phyloP scores from a whole-genome alignment of 2,329 filamentous ascomycete species.

The Aspergillus ibericus region DNA sequence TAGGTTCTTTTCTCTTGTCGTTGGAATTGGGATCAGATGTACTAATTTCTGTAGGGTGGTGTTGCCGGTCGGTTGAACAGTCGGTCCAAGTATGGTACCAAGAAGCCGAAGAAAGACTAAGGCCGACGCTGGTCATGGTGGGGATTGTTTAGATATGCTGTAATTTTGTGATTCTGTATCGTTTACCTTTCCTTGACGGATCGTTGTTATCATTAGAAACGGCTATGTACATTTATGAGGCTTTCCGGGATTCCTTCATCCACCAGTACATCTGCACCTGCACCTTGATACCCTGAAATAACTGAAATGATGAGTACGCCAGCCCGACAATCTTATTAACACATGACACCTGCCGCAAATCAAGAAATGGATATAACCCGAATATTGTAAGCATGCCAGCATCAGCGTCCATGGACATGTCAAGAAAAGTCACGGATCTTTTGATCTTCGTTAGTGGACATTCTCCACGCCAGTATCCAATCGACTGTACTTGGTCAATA shows the following conservation, averaged over 20 bases:
- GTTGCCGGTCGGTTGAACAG: conserved; percentile 80
- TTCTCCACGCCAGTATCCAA: background rate
- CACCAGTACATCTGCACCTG: conserved; percentile 2
- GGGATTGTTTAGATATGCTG: background rate
- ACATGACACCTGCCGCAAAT: background rate
- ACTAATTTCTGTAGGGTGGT: conserved; percentile 67
- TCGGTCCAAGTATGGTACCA: conserved; percentile 95
- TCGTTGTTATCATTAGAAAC: conserved; percentile 14
- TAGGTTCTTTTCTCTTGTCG: conserved; percentile 51
- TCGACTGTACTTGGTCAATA: conserved; percentile 8
- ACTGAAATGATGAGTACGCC: background rate
- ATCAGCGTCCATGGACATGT: background rate
- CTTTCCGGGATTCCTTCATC: background rate
- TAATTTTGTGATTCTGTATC: background rate
- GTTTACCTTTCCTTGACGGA: conserved; percentile 3
- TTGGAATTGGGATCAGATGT: background rate
- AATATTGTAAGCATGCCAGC: background rate
- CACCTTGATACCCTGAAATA: background rate
- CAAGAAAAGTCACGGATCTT: background rate
- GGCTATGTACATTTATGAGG: conserved; percentile 21
- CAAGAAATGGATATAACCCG: background rate
- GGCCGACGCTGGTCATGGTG: background rate
- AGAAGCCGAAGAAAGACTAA: conserved; percentile 87
- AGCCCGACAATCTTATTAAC: conserved; percentile 1
- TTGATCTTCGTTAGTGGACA: background rate